Base-by-base conservation (phyloP, 768 basidiomycete species). In the Cubamyces lactineus region DNA sequence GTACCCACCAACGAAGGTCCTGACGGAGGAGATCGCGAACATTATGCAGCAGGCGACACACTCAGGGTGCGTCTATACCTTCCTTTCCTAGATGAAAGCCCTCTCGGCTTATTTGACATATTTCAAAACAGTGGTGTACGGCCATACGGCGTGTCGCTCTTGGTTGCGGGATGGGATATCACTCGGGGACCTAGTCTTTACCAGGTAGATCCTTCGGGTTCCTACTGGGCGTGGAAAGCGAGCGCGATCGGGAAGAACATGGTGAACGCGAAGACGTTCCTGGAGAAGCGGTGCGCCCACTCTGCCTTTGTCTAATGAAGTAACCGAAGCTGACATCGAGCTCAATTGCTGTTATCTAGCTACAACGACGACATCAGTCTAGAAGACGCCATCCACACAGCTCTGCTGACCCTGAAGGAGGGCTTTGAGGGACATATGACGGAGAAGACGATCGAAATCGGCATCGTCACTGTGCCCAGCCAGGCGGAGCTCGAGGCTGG, bases 351-450 rank as follows among this genome's bases (percentile, higher is more conserved):
- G 45, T 40, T 51, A 19, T 15, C 61, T 75, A 98, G 96, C 73
- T 98, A 98, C 78, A 98, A 96, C 78, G 96, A 99, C 78, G 96
- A 98, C 72, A 96, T 99, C 73, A 97, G 95, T 70, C 80, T 98
- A 60, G 96, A 98, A 78, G 97, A 98, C 74, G 97, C 96, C 38
- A 98, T 98, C 67, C 97, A 99, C 76, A 99, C 97, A 13, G 97
- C 97, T 38, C 85, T 99, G 28, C 78, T 99, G 66, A 99, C 97
- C 39, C 81, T 98, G 66, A 98, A 99, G 78, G 97, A 98, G 78
- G 96, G 97, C 3, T 99, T 98, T 70, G 97, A 99, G 76, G 97
- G 97, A n/a, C 93, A 98, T 73, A 98, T 99, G 96, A 98, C 96
- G 28, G 97, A 98, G 78, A 96, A 97, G 81, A 99, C 97, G 48